Percentiles rank a stretch among this genome's conserved stretches.
phyloP scores from a whole-genome alignment of 1,284 basidiomycete species.

The Uromyces viciae-fabae region DNA sequence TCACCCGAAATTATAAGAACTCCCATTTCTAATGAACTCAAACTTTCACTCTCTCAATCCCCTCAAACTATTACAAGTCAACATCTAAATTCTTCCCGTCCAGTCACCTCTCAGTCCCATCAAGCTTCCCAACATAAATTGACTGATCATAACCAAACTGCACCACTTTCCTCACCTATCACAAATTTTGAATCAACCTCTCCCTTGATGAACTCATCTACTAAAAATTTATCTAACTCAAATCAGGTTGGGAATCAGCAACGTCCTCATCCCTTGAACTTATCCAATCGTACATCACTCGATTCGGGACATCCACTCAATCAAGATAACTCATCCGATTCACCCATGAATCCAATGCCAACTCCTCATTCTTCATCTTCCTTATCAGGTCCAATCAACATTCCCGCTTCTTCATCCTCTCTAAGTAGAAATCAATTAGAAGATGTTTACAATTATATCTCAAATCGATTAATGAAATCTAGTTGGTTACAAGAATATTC shows the following conservation, averaged over 20 bases:
- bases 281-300: not conserved
- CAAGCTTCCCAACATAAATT: not conserved
- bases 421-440: not conserved
- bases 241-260: not conserved
- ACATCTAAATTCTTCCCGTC: not conserved
- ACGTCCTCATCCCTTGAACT: not conserved
- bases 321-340: not conserved
- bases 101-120: constrained; percentile 1
- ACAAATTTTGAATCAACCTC: no score
- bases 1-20: not conserved
- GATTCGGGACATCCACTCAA: not conserved
- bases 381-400: not conserved
- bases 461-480: not conserved
- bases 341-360: not conserved
- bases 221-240: not conserved
- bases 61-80: not conserved
- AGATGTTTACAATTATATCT: not conserved
- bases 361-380: not conserved
- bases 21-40: not conserved
- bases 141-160: not conserved
- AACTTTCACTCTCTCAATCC: not conserved
- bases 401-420: not conserved
- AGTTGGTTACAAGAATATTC: not conserved
- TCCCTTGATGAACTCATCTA: not conserved
- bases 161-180: no score